Conservation (phyloP, 192 early-diverging fungal species). For the Rhizoclosmatium sp. region DNA sequence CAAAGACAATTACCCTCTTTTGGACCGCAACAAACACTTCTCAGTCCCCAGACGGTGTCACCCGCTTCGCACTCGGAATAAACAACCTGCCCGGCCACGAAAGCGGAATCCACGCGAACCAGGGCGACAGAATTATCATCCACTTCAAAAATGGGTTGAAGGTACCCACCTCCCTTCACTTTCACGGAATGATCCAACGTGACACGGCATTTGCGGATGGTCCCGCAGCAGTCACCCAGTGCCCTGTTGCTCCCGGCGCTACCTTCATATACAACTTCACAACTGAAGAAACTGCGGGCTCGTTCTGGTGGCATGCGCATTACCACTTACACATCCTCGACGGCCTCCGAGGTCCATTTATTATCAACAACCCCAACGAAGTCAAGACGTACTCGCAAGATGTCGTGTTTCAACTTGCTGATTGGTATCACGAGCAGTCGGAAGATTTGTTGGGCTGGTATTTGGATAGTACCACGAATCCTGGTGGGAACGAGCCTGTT, state of each 20-base stretch:
- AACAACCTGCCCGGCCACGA: constrained; percentile 15
- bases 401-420: constrained; percentile 66
- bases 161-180: constrained; percentile 71
- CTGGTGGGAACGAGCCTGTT: constrained; percentile 66
- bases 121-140: constrained; percentile 37
- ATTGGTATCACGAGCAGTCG: constrained; percentile 70
- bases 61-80: constrained; percentile 19
- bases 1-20: background rate
- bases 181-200: constrained; percentile 80
- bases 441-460: constrained; percentile 59
- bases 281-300: constrained; percentile 64
- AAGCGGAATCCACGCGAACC: constrained; percentile 22
- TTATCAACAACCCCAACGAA: constrained; percentile 70
- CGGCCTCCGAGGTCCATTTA: constrained; percentile 75
- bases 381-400: constrained; percentile 79
- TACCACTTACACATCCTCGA: constrained; percentile 71
- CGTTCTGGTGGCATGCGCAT: constrained; percentile 42
- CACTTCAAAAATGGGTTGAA: constrained; percentile 34
- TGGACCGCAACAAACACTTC: constrained; percentile 29
- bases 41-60: constrained; percentile 28
- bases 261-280: constrained; percentile 77
- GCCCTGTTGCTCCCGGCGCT: constrained; percentile 70
- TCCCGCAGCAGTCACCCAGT: constrained; percentile 75
- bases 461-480: constrained; percentile 63
- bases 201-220: constrained; percentile 77